Base-by-base conservation (phyloP, 306 rosid genomes). In the Dalbergia cochinchinensis region DNA sequence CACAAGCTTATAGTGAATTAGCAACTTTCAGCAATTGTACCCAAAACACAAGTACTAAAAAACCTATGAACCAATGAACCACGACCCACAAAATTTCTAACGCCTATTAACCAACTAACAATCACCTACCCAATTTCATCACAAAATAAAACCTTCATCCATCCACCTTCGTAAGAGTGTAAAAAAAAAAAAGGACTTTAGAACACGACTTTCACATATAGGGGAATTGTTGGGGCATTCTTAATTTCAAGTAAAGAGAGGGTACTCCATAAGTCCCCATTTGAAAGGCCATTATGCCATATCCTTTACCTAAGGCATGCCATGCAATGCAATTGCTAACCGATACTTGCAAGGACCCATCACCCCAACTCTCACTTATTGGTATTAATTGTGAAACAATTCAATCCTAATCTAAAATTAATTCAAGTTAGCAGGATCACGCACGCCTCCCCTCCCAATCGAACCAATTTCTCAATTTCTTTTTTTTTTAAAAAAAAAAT, bases 1-100 rank as follows among this genome's bases (percentile, higher is more conserved):
- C 69, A 66, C 71, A 80, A 41, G 62, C 75, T 84, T 62, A 6
- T 14, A 55, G 31, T 42, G 15, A 69, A 79, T 48, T 5, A 19
- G 42, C 67, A 47, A 31, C 16, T 59, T 62, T 13, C 11, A 35
- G 15, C 60, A 65, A 11, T 65, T 53, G 34, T 65, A 41, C 71
- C 83, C 50, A 78, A 65, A 42, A 86, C 37, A 79, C 45, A 59
- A 39, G 16, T 14, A 64, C 45, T 11, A 19, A 3, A 50, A 54
- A 5, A 5, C 54, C 69, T 55, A 55, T 14, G 68, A 78, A 45
- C 70, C 60, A 26, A 45, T 31, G 11, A 64, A 64, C 69, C 42
- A 34, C 9, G 15, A 47, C 4, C 53, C 53, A 47, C 53, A 47
- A 10, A 47, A 10, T 47, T 47, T 47, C 15, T 47, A 47, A 47